Conservation (phyloP, 148 eudicot species). For the Selenicereus undatus region DNA sequence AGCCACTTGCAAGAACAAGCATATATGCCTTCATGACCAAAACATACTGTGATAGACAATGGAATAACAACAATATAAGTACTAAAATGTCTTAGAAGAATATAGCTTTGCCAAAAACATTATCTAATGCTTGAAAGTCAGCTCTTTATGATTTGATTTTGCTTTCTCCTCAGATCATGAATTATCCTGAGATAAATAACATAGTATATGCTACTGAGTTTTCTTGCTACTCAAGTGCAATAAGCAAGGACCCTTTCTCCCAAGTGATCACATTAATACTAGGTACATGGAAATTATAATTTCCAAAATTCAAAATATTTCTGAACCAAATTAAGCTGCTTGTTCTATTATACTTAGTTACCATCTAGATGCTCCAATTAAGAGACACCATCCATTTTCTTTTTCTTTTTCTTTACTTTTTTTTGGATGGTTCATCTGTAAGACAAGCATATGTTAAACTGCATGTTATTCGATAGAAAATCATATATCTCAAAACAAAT, state of each 20-base stretch:
- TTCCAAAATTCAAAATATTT: no score
- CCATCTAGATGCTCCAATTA: no score
- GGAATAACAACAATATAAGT: not conserved
- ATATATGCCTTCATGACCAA: slow-evolving; percentile 7
- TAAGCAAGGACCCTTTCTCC: not conserved
- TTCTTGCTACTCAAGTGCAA: not conserved
- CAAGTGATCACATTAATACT: no score
- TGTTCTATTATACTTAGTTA: no score
- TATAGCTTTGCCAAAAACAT: slow-evolving; percentile 1
- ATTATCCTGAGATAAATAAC: not conserved
- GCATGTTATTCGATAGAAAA: no score
- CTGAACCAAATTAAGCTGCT: no score
- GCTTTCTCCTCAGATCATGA: not conserved
- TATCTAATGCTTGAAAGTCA: slow-evolving; percentile 3
- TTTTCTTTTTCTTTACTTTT: not conserved
- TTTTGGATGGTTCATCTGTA: no score
- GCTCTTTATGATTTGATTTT: slow-evolving; percentile 1
- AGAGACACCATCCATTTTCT: no score
- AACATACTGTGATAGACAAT: not conserved
- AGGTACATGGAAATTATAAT: no score
- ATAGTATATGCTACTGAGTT: not conserved
- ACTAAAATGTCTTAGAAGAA: not conserved
- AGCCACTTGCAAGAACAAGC: not conserved
- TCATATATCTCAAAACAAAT: no score
- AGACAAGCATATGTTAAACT: no score